phyloP scores from a whole-genome alignment of 192 early-diverging fungal genomes.

The Backusella westeae region DNA sequence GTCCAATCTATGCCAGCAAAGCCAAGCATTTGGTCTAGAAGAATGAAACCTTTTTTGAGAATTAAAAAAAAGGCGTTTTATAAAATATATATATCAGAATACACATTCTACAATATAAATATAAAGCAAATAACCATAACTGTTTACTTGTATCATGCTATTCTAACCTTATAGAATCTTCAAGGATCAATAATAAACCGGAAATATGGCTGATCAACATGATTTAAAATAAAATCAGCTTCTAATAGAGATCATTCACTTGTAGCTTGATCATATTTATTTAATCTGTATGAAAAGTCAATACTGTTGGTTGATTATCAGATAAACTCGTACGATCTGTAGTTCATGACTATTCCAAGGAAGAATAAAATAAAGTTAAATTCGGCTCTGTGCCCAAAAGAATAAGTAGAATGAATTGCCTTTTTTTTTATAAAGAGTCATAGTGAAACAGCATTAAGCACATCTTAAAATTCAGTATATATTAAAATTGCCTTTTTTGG shows the following conservation, averaged over 20 bases:
- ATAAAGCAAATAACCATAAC: neutral
- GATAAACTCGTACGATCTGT: neutral
- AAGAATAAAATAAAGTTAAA: neutral
- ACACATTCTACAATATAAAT: neutral
- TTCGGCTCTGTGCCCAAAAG: neutral
- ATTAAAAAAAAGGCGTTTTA: neutral
- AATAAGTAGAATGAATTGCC: neutral
- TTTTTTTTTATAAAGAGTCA: neutral
- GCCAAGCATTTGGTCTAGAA: neutral
- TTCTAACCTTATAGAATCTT: neutral
- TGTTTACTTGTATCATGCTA: neutral
- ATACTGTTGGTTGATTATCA: neutral
- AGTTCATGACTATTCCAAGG: neutral
- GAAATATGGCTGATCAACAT: neutral
- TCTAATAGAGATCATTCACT: too few relatives aligned
- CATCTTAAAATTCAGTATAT: neutral
- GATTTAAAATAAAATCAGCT: neutral
- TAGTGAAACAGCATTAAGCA: neutral
- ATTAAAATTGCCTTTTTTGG: constrained; percentile 1
- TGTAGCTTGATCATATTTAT: neutral
- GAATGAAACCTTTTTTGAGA: neutral
- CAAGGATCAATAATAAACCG: neutral
- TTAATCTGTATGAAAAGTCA: neutral
- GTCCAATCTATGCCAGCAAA: neutral
- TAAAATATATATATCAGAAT: neutral